These are phyloP conservation scores for Chrysoporthe puriensis DNA, from an alignment of 2,329 filamentous ascomycete genomes.

Conservation along the genomic window DNA sequence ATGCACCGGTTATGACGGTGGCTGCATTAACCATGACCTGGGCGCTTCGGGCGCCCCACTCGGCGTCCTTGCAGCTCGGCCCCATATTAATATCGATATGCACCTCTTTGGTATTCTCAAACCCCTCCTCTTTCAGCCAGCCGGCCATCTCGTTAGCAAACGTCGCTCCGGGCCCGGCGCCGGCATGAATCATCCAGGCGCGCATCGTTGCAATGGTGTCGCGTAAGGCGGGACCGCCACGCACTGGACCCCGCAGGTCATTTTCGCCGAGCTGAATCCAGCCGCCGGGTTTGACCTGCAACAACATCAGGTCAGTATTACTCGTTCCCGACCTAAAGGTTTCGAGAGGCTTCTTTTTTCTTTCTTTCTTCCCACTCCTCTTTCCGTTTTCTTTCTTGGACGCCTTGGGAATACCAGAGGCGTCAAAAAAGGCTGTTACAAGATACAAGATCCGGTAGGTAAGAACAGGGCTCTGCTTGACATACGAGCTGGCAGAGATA, in stretches of 20 bases:
- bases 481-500: too few species aligned
- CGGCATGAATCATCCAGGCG: not conserved
- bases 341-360: too few species aligned
- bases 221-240: not conserved
- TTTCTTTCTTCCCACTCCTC: too few species aligned
- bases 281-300: constrained; percentile 5
- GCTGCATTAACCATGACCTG: not conserved
- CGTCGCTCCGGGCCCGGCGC: not conserved
- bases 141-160: not conserved
- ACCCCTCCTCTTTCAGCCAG: not conserved
- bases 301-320: too few species aligned
- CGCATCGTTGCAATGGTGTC: not conserved
- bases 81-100: not conserved
- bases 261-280: constrained; percentile 3
- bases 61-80: constrained; percentile 1
- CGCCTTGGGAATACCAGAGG: too few species aligned
- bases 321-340: too few species aligned
- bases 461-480: too few species aligned
- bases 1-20: constrained; percentile 2
- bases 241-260: not conserved
- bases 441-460: too few species aligned
- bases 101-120: not conserved
- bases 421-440: too few species aligned
- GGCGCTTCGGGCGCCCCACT: constrained; percentile 1
- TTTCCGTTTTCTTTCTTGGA: too few species aligned